Evolutionary conservation across 257 asterid species (phyloP).

Genomic region (Solanum piurae): DNA sequence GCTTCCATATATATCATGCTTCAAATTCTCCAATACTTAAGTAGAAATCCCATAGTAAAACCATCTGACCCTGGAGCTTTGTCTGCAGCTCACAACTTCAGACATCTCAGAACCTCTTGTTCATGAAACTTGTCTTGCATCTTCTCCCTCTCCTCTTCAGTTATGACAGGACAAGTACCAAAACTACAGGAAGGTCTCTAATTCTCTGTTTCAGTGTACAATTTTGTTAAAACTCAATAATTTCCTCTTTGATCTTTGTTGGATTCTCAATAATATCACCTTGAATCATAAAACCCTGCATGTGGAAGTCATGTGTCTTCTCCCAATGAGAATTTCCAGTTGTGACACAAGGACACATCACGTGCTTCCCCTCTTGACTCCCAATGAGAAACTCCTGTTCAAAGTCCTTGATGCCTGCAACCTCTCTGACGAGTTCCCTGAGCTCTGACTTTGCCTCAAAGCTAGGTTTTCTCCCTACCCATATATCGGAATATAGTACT

Average conservation of each 20-base stretch:
- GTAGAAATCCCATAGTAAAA: not conserved
- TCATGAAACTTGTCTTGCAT: not conserved
- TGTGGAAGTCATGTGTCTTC: not conserved
- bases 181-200: not conserved
- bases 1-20: not conserved
- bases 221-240: not conserved
- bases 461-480: not conserved
- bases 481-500: not conserved
- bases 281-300: not conserved
- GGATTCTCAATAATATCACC: not conserved
- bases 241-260: not conserved
- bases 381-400: not conserved
- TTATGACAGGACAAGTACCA: not conserved
- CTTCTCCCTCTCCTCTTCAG: not conserved
- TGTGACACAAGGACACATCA: not conserved
- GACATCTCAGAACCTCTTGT: not conserved
- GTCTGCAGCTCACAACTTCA: not conserved
- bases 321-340: not conserved
- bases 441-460: not conserved
- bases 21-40: not conserved
- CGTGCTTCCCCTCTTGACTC: not conserved
- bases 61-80: not conserved
- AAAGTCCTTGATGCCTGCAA: not conserved
- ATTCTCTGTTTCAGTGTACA: not conserved
- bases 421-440: not conserved